A percentile compares a stretch with the other conserved stretches of the same genome.
Conservation (phyloP, 2,329 filamentous ascomycete genomes). For the Ceratocystis albifundus region DNA sequence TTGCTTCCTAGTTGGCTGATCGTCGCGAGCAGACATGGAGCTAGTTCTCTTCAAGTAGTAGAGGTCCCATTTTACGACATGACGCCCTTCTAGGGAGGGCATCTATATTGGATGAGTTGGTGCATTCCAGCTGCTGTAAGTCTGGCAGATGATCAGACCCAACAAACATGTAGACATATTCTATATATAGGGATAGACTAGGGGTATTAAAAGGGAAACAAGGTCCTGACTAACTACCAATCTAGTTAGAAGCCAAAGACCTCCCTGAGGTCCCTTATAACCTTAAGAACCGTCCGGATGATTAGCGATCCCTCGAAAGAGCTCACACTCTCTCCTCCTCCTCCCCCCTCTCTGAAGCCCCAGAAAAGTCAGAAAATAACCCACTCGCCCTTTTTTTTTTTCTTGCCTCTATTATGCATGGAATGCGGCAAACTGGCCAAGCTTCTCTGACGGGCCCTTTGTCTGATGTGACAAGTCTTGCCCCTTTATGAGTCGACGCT, state of each 20-base stretch:
- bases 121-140: background rate
- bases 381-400: too few species aligned
- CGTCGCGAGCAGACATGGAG: background rate
- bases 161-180: background rate
- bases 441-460: background rate
- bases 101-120: background rate
- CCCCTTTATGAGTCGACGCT: background rate
- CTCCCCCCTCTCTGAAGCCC: background rate
- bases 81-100: background rate
- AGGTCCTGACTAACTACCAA: slow-evolving; percentile 3
- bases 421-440: background rate
- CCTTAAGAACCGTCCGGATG: background rate
- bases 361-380: background rate
- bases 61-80: background rate
- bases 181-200: slow-evolving; percentile 12
- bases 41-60: background rate
- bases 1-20: background rate
- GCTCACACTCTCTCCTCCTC: too few species aligned
- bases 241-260: background rate
- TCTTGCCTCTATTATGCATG: slow-evolving; percentile 1
- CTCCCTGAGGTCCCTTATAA: background rate
- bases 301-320: background rate
- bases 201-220: slow-evolving; percentile 3
- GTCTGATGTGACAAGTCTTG: background rate
- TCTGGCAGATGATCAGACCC: background rate